Percentiles rank a stretch among this genome's conserved stretches.
These are phyloP conservation scores for Cladosporium sp. DNA, from an alignment of 2,329 filamentous ascomycete genomes.

Conservation along the genomic window DNA sequence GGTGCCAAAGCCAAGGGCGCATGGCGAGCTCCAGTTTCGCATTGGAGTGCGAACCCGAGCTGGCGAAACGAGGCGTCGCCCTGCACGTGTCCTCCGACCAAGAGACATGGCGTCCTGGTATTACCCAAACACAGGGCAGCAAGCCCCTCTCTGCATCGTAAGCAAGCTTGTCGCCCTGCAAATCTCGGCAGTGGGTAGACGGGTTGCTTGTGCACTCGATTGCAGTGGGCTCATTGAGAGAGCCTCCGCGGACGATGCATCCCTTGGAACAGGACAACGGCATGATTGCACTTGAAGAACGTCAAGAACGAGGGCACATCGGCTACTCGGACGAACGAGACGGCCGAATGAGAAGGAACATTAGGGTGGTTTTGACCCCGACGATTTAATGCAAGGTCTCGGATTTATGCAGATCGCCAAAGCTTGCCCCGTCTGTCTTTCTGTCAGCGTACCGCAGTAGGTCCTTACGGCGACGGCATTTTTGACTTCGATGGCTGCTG, in stretches of 20 bases:
- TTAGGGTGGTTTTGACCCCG: neutral
- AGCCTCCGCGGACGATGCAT: neutral
- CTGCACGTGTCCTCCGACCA: conserved; percentile 8
- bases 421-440: conserved; percentile 9
- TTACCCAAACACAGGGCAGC: conserved; percentile 11
- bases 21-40: conserved; percentile 8
- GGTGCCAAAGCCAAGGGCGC: conserved; percentile 12
- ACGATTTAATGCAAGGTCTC: conserved; percentile 1
- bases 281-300: neutral
- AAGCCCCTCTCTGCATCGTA: conserved; percentile 9
- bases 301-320: neutral
- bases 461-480: conserved; percentile 6
- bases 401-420: conserved; percentile 14
- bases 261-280: neutral
- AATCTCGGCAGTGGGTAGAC: neutral
- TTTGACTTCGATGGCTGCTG: conserved; percentile 9
- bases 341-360: neutral
- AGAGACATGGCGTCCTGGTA: conserved; percentile 11
- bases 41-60: conserved; percentile 9
- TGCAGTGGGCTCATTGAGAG: neutral
- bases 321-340: conserved; percentile 1
- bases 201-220: neutral
- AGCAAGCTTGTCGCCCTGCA: conserved; percentile 8
- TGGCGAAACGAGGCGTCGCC: neutral
- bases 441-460: conserved; percentile 6